A percentile compares a stretch with the other conserved stretches of the same genome.
phyloP scores from a whole-genome alignment of 495 filamentous ascomycete genomes.

The Penicillium ucsense region DNA sequence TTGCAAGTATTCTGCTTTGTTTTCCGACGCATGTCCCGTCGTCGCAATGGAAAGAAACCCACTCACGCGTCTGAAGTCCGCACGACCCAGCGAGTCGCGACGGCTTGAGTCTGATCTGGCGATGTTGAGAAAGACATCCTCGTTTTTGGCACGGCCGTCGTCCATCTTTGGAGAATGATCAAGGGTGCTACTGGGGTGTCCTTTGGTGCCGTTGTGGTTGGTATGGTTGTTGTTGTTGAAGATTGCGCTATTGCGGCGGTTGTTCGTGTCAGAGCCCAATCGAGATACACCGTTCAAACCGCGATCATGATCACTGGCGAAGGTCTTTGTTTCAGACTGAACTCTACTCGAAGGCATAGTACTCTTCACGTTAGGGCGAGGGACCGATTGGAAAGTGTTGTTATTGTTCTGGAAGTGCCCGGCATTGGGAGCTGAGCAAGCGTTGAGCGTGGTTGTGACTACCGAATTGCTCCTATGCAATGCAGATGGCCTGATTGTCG shows the following conservation, averaged over 20 bases:
- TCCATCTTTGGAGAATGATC: constrained; percentile 11
- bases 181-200: no score
- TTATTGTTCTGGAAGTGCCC: constrained; percentile 19
- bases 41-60: not conserved
- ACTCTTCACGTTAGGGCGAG: constrained; percentile 29
- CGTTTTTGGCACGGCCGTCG: constrained; percentile 31
- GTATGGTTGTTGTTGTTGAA: no score
- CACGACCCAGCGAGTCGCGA: constrained; percentile 35
- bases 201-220: no score
- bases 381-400: constrained; percentile 8
- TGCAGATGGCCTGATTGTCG: not conserved
- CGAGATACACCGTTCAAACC: constrained; percentile 17
- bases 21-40: no score
- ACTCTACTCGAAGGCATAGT: constrained; percentile 23
- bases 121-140: constrained; percentile 57
- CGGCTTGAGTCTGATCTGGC: constrained; percentile 43
- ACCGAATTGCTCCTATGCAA: not conserved
- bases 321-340: constrained; percentile 22
- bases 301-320: constrained; percentile 23
- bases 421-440: constrained; percentile 21
- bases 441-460: not conserved
- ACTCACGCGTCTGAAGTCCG: constrained; percentile 44
- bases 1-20: no score
- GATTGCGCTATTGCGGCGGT: not conserved
- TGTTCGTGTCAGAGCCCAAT: constrained; percentile 13